Evolutionary conservation across 2,329 filamentous ascomycete species (phyloP).

Genomic region (Malbranchea zuffiana): DNA sequence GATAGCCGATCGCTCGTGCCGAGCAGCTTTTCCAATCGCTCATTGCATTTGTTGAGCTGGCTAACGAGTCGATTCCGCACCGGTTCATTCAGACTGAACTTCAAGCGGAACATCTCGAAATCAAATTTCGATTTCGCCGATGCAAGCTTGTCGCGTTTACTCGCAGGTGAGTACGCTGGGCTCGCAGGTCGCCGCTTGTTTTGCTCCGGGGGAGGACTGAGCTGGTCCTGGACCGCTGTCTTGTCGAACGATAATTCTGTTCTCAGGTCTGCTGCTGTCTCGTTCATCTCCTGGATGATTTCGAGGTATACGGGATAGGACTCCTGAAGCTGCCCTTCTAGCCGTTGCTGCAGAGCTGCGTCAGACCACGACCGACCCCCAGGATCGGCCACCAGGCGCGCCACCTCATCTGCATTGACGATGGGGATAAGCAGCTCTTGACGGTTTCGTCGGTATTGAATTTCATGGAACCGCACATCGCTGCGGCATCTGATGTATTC

Average conservation of each 20-base stretch:
- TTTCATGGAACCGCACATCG: background rate
- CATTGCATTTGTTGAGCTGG: background rate
- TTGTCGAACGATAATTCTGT: background rate
- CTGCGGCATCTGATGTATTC: background rate
- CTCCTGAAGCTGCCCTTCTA: background rate
- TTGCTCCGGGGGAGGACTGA: background rate
- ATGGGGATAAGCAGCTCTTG: background rate
- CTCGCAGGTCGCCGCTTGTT: background rate
- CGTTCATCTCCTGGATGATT: background rate
- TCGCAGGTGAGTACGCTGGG: background rate
- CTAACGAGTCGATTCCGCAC: background rate
- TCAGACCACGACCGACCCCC: background rate
- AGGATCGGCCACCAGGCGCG: background rate
- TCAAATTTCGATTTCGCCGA: background rate
- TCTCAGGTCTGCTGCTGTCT: background rate
- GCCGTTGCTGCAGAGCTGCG: background rate
- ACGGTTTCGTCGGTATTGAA: background rate
- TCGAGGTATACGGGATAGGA: background rate
- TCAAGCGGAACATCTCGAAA: background rate
- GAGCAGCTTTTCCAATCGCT: background rate
- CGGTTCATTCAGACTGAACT: background rate
- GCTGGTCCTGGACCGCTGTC: background rate
- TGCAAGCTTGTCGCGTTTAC: background rate
- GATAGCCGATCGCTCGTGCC: background rate
- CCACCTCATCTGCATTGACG: background rate